These are phyloP conservation scores for Aspergillus incahuasiensis DNA, from an alignment of 495 filamentous ascomycete species.

Conservation along the genomic window DNA sequence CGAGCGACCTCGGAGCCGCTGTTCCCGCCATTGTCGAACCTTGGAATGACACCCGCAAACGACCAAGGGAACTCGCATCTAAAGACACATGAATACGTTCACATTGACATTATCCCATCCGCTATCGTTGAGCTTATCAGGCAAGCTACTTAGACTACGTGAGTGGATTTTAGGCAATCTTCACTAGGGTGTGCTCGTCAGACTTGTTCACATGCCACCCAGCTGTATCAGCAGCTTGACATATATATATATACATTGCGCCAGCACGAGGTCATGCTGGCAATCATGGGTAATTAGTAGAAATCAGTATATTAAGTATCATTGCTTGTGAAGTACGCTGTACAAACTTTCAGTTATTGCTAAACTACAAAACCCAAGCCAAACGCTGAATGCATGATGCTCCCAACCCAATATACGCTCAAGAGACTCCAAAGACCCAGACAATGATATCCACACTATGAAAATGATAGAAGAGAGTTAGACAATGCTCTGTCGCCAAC, in stretches of 20 bases:
- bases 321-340: neutral
- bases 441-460: slow-evolving; percentile 6
- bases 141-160: neutral
- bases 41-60: too few species aligned
- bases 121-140: neutral
- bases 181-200: too few species aligned
- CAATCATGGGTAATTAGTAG: neutral
- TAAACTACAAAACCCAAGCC: slow-evolving; percentile 9
- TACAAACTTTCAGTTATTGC: neutral
- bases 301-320: neutral
- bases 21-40: too few species aligned
- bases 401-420: slow-evolving; percentile 5
- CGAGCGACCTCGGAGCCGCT: too few species aligned
- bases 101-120: too few species aligned
- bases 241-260: neutral
- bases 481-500: slow-evolving; percentile 78
- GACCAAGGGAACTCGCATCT: too few species aligned
- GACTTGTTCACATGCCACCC: too few species aligned
- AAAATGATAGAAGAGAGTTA: slow-evolving; percentile 12
- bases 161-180: too few species aligned
- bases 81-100: too few species aligned
- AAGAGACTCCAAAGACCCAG: slow-evolving; percentile 4
- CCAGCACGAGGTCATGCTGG: neutral
- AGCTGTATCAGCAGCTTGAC: neutral
- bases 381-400: neutral